Conservation (phyloP, 768 basidiomycete species). For the Dentipellis fragilis region DNA sequence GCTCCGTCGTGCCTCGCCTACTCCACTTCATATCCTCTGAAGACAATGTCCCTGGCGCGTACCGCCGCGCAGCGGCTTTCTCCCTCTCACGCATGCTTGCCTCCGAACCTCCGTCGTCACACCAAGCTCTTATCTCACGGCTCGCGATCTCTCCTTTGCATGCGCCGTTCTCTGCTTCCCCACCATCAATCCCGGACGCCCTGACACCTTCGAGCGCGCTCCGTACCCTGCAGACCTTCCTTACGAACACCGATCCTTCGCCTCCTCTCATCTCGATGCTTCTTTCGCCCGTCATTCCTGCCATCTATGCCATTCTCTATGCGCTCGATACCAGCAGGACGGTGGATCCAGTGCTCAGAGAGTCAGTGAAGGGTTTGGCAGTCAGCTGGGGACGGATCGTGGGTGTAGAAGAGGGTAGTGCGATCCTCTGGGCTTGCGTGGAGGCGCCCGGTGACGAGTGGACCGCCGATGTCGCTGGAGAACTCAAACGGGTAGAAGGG, state of each 20-base stretch:
- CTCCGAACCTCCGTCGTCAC: conserved; percentile 21
- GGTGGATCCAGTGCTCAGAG: conserved; percentile 54
- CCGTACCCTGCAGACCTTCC: conserved; percentile 41
- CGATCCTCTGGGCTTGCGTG: conserved; percentile 52
- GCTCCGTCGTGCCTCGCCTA: conserved; percentile 42
- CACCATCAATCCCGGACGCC: conserved; percentile 1
- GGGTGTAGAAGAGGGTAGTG: conserved; percentile 37
- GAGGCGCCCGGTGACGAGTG: conserved; percentile 40
- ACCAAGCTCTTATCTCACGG: conserved; percentile 20
- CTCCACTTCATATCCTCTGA: conserved; percentile 35
- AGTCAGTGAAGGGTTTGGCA: conserved; percentile 50
- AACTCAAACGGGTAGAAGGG: conserved; percentile 33
- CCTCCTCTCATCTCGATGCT: conserved; percentile 53
- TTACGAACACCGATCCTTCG: conserved; percentile 74
- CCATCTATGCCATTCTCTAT: conserved; percentile 54
- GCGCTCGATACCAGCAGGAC: conserved; percentile 45
- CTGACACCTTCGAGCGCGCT: conserved; percentile 31
- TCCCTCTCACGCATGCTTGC: conserved; percentile 56
- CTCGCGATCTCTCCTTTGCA: conserved; percentile 44
- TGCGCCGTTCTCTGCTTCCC: conserved; percentile 27
- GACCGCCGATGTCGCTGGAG: conserved; percentile 46
- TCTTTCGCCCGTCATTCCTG: conserved; percentile 57
- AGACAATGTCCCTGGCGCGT: conserved; percentile 27
- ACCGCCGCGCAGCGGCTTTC: conserved; percentile 58
- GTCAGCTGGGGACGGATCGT: conserved; percentile 70